These are phyloP conservation scores for Dioscorea zingiberensis DNA, from an alignment of 106 monocot genomes.

Conservation along the genomic window DNA sequence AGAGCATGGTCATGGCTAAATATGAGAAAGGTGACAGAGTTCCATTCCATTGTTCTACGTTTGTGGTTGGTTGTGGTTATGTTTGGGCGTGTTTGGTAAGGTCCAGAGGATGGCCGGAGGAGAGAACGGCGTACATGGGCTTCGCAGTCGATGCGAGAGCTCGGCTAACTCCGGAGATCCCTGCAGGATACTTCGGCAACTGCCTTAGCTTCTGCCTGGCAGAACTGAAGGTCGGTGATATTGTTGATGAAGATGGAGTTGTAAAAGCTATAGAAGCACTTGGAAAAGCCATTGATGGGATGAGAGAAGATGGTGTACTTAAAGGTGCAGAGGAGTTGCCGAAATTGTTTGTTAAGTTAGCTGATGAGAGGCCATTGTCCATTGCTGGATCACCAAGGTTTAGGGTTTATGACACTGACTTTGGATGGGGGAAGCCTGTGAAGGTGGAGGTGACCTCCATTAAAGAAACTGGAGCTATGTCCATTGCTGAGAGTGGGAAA, in stretches of 20 bases:
- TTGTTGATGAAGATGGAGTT: conserved; percentile 16
- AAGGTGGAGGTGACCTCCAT: conserved; percentile 21
- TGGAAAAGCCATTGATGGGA: conserved; percentile 3
- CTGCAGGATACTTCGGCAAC: conserved; percentile 45
- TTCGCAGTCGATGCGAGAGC: conserved; percentile 22
- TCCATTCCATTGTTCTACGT: conserved; percentile 19
- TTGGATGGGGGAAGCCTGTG: conserved; percentile 18
- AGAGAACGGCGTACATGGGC: not conserved
- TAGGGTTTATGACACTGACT: conserved; percentile 12
- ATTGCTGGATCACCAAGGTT: conserved; percentile 23
- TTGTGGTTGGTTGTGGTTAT: conserved; percentile 18
- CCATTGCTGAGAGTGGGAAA: conserved; percentile 12
- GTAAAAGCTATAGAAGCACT: conserved; percentile 21
- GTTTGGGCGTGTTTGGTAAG: conserved; percentile 14
- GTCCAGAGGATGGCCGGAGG: not conserved
- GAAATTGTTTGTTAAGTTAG: not conserved
- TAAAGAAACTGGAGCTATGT: conserved; percentile 13
- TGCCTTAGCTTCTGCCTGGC: conserved; percentile 11
- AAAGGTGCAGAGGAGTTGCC: not conserved
- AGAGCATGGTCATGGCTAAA: not conserved
- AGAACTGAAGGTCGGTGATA: not conserved
- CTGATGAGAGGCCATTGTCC: not conserved
- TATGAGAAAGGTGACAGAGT: not conserved
- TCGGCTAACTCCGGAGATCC: conserved; percentile 12
- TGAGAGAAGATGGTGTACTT: not conserved